A percentile compares a stretch with the other conserved stretches of the same genome.
These are phyloP conservation scores for Fennellomyces sp. DNA, from an alignment of 371 early-diverging fungal genomes.

Conservation along the genomic window DNA sequence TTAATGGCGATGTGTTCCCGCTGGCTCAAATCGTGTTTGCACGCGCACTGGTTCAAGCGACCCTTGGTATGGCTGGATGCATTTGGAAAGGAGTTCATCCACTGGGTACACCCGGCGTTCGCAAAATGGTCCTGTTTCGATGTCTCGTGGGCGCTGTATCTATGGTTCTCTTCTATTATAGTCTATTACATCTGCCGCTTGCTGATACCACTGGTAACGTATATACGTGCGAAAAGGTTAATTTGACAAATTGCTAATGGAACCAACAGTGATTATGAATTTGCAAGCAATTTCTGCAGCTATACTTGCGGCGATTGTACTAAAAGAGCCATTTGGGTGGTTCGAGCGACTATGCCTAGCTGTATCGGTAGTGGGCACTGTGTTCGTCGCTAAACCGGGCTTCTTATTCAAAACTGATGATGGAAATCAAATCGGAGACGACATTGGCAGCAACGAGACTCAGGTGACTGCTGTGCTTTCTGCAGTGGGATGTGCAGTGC, in stretches of 20 bases:
- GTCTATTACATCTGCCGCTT: slow-evolving; percentile 67
- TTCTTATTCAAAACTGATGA: slow-evolving; percentile 48
- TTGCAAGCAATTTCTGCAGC: too few species aligned
- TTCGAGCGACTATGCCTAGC: slow-evolving; percentile 57
- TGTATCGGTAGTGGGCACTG: slow-evolving; percentile 64
- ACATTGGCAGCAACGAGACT: too few species aligned
- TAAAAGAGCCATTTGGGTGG: slow-evolving; percentile 62
- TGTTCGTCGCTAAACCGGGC: slow-evolving; percentile 64
- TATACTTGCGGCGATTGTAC: slow-evolving; percentile 57
- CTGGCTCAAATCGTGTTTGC: slow-evolving; percentile 73
- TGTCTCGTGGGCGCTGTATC: too few species aligned
- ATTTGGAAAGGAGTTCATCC: slow-evolving; percentile 47
- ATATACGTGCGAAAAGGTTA: too few species aligned
- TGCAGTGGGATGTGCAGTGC: slow-evolving; percentile 58
- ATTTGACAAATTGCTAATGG: too few species aligned
- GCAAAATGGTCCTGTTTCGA: slow-evolving; percentile 60
- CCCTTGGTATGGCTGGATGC: slow-evolving; percentile 59
- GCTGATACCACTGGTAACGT: slow-evolving; percentile 72
- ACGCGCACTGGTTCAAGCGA: slow-evolving; percentile 65
- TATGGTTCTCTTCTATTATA: slow-evolving; percentile 69
- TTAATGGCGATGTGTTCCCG: slow-evolving; percentile 53
- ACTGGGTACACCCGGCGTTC: slow-evolving; percentile 52
- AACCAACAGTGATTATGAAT: too few species aligned
- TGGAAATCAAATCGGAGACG: too few species aligned
- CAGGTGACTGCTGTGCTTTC: slow-evolving; percentile 37